These are phyloP conservation scores for Epichloe typhina DNA, from an alignment of 2,329 filamentous ascomycete species.

Conservation along the genomic window DNA sequence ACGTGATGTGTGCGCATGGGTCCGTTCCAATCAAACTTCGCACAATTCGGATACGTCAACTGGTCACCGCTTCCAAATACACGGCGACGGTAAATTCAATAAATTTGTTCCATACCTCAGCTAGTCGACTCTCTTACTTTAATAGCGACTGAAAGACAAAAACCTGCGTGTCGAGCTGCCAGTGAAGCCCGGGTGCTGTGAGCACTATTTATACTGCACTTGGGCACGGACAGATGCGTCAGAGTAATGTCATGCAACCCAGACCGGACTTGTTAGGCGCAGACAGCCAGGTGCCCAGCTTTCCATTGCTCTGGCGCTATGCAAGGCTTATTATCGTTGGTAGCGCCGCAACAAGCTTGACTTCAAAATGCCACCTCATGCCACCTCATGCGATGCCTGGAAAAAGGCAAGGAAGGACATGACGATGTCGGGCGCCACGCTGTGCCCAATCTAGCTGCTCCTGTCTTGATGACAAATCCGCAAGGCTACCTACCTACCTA, in stretches of 20 bases:
- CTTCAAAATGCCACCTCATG: not conserved
- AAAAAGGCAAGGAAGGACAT: not conserved
- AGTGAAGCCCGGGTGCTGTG: not conserved
- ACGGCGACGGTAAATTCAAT: not conserved
- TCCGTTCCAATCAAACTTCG: slow-evolving; percentile 4
- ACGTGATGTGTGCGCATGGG: slow-evolving; percentile 19
- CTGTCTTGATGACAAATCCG: slow-evolving; percentile 3
- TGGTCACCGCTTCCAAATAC: slow-evolving; percentile 10
- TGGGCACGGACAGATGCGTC: not conserved
- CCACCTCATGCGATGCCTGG: not conserved
- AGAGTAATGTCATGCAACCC: not conserved
- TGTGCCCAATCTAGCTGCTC: slow-evolving; percentile 1
- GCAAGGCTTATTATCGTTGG: not conserved
- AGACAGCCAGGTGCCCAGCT: not conserved
- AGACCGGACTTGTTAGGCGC: not conserved
- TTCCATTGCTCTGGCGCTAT: not conserved
- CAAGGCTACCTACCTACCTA: not conserved
- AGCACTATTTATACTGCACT: not conserved
- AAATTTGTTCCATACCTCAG: not conserved
- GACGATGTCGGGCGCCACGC: not conserved
- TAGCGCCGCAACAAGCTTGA: not conserved
- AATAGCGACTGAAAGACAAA: not conserved
- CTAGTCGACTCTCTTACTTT: not conserved
- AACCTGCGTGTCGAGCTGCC: not conserved
- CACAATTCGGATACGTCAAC: slow-evolving; percentile 10